These are phyloP conservation scores for Pleurotus cornucopiae DNA, from an alignment of 768 basidiomycete genomes.

Conservation along the genomic window DNA sequence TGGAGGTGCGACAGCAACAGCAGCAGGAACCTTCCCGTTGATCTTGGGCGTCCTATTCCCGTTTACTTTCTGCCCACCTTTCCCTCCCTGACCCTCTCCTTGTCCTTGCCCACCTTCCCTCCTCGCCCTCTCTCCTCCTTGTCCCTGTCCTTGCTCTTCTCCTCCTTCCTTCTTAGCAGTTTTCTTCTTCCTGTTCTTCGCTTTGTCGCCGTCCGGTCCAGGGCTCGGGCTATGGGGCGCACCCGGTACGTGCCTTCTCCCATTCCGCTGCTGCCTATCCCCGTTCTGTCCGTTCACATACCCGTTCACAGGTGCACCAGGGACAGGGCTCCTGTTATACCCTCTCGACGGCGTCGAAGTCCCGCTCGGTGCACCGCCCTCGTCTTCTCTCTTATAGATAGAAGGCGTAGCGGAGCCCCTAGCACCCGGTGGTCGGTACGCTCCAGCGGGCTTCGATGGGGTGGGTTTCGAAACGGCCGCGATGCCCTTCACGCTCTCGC, in stretches of 20 bases:
- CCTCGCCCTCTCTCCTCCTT: conserved; percentile 4
- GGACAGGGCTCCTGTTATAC: conserved; percentile 55
- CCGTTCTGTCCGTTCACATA: conserved; percentile 32
- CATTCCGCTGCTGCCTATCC: conserved; percentile 29
- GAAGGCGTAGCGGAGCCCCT: conserved; percentile 84
- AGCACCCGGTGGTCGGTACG: conserved; percentile 92
- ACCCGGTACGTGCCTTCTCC: conserved; percentile 72
- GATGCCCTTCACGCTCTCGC: conserved; percentile 47
- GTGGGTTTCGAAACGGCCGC: conserved; percentile 50
- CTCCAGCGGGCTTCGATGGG: conserved; percentile 69
- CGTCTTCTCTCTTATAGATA: conserved; percentile 90
- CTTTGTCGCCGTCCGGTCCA: conserved; percentile 37
- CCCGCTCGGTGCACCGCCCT: conserved; percentile 61
- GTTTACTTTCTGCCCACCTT: conserved; percentile 29
- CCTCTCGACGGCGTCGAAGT: conserved; percentile 40
- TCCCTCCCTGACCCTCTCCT: conserved; percentile 21
- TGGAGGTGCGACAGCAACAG: conserved; percentile 1
- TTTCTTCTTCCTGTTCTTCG: conserved; percentile 59
- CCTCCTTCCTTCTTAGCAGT: conserved; percentile 40
- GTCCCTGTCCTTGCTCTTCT: conserved; percentile 15
- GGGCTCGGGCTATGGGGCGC: conserved; percentile 52
- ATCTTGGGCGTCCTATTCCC: conserved; percentile 8
- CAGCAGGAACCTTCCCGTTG: neutral
- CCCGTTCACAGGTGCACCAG: conserved; percentile 37
- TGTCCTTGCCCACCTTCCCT: conserved; percentile 6